phyloP scores from a whole-genome alignment of 768 basidiomycete genomes.

The Auriculariales sp. region DNA sequence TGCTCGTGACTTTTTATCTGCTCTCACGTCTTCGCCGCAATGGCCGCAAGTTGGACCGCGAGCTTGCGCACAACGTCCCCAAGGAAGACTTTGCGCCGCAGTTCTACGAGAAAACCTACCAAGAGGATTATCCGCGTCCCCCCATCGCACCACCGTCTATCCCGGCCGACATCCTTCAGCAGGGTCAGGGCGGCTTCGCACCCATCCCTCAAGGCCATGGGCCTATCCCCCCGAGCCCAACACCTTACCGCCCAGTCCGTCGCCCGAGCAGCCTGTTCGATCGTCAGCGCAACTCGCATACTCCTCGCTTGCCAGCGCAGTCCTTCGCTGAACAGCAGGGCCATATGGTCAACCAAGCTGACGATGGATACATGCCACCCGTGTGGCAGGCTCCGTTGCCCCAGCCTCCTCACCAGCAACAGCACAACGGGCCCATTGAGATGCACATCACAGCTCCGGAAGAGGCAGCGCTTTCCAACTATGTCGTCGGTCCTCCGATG shows the following conservation, averaged over 20 bases:
- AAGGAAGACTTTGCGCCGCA: not conserved
- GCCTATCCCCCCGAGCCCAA: not conserved
- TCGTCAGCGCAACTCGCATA: not conserved
- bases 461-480: not conserved
- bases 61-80: not conserved
- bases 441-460: too few relatives aligned
- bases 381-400: not conserved
- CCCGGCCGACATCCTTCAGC: not conserved
- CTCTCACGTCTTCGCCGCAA: not conserved
- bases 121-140: not conserved
- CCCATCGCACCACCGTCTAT: not conserved
- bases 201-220: too few relatives aligned
- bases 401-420: not conserved
- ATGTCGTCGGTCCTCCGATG: not conserved
- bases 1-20: not conserved
- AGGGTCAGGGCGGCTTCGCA: too few relatives aligned
- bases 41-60: not conserved
- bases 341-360: too few relatives aligned
- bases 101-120: not conserved
- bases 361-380: not conserved
- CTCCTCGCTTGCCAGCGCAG: not conserved
- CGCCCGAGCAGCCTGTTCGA: constrained; percentile 1
- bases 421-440: too few relatives aligned
- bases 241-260: not conserved
- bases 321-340: not conserved